These are phyloP conservation scores for Thalassia testudinum DNA, from an alignment of 116 monocot genomes.

Conservation along the genomic window DNA sequence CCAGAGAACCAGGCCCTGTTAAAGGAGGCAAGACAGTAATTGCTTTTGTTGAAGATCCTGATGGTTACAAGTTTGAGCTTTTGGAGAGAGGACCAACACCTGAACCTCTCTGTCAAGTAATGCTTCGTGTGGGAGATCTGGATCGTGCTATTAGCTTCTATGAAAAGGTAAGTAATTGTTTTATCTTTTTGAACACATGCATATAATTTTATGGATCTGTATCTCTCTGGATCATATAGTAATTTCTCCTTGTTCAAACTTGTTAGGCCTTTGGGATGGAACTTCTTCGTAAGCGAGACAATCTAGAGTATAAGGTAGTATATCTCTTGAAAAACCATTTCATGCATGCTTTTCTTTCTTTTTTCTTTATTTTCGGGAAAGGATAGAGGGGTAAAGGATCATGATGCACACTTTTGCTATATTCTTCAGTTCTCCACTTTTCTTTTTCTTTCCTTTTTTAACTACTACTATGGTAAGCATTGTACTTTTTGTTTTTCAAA, in stretches of 20 bases:
- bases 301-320: slow-evolving; percentile 47
- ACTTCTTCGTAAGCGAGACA: slow-evolving; percentile 44
- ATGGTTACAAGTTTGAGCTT: slow-evolving; percentile 72
- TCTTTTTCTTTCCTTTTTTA: too few relatives aligned
- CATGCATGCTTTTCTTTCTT: too few relatives aligned
- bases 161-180: slow-evolving; percentile 28
- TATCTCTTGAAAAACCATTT: too few relatives aligned
- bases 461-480: too few relatives aligned
- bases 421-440: too few relatives aligned
- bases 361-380: too few relatives aligned
- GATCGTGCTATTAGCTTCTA: slow-evolving; percentile 52
- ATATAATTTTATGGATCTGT: not conserved
- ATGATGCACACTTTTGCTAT: too few relatives aligned
- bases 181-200: not conserved
- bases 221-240: not conserved
- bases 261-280: slow-evolving; percentile 66
- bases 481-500: too few relatives aligned
- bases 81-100: slow-evolving; percentile 53
- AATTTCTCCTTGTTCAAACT: not conserved
- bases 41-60: slow-evolving; percentile 68
- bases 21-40: slow-evolving; percentile 56
- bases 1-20: slow-evolving; percentile 61
- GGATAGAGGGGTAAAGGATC: too few relatives aligned
- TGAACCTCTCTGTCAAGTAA: slow-evolving; percentile 71
- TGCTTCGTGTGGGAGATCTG: slow-evolving; percentile 70